Base-by-base conservation (phyloP, 2,329 filamentous ascomycete species). In the Furcasterigmium furcatum region DNA sequence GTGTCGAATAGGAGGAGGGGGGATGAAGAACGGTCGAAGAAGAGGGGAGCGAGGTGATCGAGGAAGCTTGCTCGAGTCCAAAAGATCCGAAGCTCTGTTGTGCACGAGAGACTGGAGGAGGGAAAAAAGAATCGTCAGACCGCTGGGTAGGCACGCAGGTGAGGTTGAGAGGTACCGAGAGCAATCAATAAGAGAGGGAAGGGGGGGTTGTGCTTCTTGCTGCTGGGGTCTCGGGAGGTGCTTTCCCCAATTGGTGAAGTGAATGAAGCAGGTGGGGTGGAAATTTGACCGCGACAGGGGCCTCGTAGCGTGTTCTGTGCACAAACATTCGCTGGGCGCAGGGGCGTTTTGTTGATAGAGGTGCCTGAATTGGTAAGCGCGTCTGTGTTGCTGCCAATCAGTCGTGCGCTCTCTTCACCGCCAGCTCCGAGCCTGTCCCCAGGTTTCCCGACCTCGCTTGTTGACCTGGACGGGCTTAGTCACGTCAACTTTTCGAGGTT, bases 1-100 rank as follows among this genome's bases (percentile, higher is more conserved):
- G 51, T 52, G 49, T 50, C 53, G 52, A 60, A 64, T 52, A 59
- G 56, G 52, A 57, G 58, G 55, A 58, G 59, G 59, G 58, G 58
- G 55, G 59, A 55, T 53, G 50, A 46, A 38, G 48, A 7, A 16
- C 16, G 14, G 30, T 32, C 16, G 30, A 7, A 32, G 57, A 59
- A 60, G 55, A 60, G 52, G 52, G 55, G 55, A 54, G 56, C 55
- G 56, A 46, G 50, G 56, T 52, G 55, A 54, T 46, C 54, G 56
- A 57, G 53, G 32, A 30, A 54, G 53, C 57, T 61, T 60, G 58
- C n/a, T 16, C 40, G n/a, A 8, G 9, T 40, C 3, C 10, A 16
- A 38, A 48, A 39, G 13, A 27, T 7, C 24, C 24, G 24, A 7
- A 27, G 24, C 24, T 27, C 24, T 7, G 7, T 7, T n/a, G 34